phyloP scores from a whole-genome alignment of 805 yeast species.

The Sungouiella blattae region DNA sequence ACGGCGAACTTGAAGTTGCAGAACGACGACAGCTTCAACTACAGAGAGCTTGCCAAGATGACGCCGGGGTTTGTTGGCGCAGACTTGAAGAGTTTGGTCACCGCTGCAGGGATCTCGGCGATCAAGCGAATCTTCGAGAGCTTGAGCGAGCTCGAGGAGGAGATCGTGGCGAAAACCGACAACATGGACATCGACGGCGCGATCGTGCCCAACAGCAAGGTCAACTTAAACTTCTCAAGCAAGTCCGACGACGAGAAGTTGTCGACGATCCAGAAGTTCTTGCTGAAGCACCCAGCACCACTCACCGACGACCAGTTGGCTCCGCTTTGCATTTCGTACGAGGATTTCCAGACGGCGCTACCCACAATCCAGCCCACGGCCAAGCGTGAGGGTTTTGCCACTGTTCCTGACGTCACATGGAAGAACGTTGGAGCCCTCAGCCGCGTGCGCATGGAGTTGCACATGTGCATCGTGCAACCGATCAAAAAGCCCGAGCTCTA shows the following conservation, averaged over 20 bases:
- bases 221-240: conserved; percentile 22
- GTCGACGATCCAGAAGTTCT: conserved; percentile 70
- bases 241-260: conserved; percentile 34
- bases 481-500: conserved; percentile 88
- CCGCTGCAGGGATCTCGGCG: conserved; percentile 94
- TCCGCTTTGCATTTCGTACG: conserved; percentile 70
- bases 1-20: conserved; percentile 57
- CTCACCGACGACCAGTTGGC: conserved; percentile 71
- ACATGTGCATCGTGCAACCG: conserved; percentile 97
- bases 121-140: conserved; percentile 84
- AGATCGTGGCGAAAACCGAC: conserved; percentile 16
- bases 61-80: conserved; percentile 99
- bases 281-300: conserved; percentile 73
- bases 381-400: conserved; percentile 97
- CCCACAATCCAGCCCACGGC: conserved; percentile 97
- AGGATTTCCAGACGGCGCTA: conserved; percentile 78
- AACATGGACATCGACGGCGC: conserved; percentile 32
- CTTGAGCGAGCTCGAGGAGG: conserved; percentile 42
- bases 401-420: conserved; percentile 98
- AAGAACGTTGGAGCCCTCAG: conserved; percentile 86
- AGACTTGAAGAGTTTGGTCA: conserved; percentile 86
- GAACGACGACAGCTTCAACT: conserved; percentile 60
- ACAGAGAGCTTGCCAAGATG: conserved; percentile 70
- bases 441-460: conserved; percentile 79
- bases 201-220: neutral